Evolutionary conservation across 2,329 filamentous ascomycete species (phyloP).

Genomic region (Rutstroemia sp.): DNA sequence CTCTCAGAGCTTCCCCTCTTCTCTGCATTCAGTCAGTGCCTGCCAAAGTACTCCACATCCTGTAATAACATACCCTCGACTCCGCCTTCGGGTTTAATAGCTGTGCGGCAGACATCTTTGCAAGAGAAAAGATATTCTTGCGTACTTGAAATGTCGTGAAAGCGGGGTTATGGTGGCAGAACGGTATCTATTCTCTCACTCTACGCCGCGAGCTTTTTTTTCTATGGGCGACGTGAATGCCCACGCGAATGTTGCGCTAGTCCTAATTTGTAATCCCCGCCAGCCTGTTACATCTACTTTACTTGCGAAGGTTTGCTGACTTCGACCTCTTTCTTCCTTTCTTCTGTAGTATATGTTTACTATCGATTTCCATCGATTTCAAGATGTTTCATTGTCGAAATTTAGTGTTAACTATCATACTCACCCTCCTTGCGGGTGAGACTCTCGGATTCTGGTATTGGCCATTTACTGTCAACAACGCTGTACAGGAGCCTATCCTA

Average conservation of each 20-base stretch:
- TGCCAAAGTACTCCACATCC: slow-evolving; percentile 14
- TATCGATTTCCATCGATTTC: not conserved
- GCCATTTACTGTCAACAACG: slow-evolving; percentile 19
- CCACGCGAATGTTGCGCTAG: slow-evolving; percentile 6
- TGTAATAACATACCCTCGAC: slow-evolving; percentile 65
- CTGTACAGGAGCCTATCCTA: not conserved
- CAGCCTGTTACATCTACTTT: not conserved
- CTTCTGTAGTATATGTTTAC: not conserved
- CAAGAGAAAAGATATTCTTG: slow-evolving; percentile 5
- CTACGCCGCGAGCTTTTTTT: slow-evolving; percentile 9
- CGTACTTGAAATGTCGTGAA: slow-evolving; percentile 10
- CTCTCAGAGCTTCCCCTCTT: slow-evolving; percentile 90
- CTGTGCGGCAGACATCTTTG: slow-evolving; percentile 87
- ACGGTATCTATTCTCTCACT: slow-evolving; percentile 1
- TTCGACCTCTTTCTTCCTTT: not conserved
- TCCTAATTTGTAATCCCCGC: not conserved
- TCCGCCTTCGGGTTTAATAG: slow-evolving; percentile 98
- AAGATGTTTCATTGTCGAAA: slow-evolving; percentile 24
- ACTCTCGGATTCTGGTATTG: slow-evolving; percentile 27
- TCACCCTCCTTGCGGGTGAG: slow-evolving; percentile 17
- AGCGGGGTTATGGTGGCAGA: slow-evolving; percentile 1
- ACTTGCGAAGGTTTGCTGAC: not conserved
- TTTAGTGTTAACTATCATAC: slow-evolving; percentile 16
- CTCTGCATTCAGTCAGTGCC: slow-evolving; percentile 49
- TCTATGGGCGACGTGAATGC: slow-evolving; percentile 8